These are phyloP conservation scores for Alternaria sp. DNA, from an alignment of 2,329 filamentous ascomycete species.

Conservation along the genomic window DNA sequence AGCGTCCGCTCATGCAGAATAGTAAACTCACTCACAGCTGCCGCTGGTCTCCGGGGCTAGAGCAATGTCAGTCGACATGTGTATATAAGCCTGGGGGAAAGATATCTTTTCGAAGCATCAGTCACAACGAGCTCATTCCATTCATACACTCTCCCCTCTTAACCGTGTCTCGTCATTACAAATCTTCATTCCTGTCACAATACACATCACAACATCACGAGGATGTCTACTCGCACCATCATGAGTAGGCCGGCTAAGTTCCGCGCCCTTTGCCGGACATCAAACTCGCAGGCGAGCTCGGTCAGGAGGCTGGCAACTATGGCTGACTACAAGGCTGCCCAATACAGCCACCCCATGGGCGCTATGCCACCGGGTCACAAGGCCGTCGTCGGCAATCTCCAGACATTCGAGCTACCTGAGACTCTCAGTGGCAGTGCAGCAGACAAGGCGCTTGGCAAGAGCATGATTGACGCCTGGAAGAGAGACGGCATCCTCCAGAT, in stretches of 20 bases:
- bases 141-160: background rate
- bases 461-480: constrained; percentile 15
- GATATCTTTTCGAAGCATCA: background rate
- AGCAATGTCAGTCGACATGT: background rate
- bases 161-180: too few relatives aligned
- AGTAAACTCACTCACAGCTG: background rate
- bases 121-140: background rate
- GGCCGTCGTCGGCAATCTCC: constrained; percentile 5
- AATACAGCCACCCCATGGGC: background rate
- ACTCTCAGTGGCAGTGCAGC: constrained; percentile 4
- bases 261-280: background rate
- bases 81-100: background rate
- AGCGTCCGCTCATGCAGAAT: background rate
- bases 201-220: background rate
- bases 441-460: constrained; percentile 11
- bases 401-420: constrained; percentile 11
- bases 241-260: background rate
- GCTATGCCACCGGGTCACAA: constrained; percentile 10
- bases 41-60: background rate
- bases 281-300: background rate
- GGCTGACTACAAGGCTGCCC: background rate
- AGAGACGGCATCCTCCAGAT: constrained; percentile 13
- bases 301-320: background rate
- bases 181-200: background rate
- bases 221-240: constrained; percentile 3